Base-by-base conservation (phyloP, 257 asterid genomes). In the Buddleja alternifolia region DNA sequence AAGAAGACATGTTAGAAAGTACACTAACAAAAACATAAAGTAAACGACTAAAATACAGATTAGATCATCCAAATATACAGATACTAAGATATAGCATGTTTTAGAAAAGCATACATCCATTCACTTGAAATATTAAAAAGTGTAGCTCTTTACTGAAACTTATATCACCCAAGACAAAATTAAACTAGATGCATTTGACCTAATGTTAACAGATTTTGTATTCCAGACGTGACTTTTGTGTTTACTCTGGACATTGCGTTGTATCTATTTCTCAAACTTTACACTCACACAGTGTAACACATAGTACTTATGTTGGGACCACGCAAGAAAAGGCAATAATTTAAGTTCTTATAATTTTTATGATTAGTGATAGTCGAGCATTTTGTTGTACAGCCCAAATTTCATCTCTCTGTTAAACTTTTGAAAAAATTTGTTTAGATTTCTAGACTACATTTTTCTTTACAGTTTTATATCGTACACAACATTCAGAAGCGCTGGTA, bases 1-100 rank as follows among this genome's bases (percentile, higher is more conserved):
- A 71, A 57, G 20, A 7, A 54, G 52, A 58, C 23, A 24, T 16
- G 63, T 66, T 48, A 63, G 24, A 37, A 69, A 39, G 52, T 15
- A 45, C 46, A 37, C 40, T 50, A 51, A 20, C 20, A 46, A 40
- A 51, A 63, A 51, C 51, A 65, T 16, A n/a, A n/a, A n/a, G n/a
- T n/a, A n/a, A 45, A 21, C n/a, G 25, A 46, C 0, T 8, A 47
- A 60, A 24, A 54, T 54, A 67, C 40, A 42, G 6, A 56, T 58
- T 24, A 25, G 24, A 63, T 19, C 3, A 60, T 53, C 67, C 61
- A 34, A 66, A 41, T 54, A 56, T 19, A n/a, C 14, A 39, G 25
- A 46, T 23, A 47, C 42, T 3, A 57, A 39, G 53, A 48, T 66
- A 50, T 24, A 11, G 42, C 51, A 60, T 51, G 46, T 48, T 45